Base-by-base conservation (phyloP, 2,329 filamentous ascomycete species). In the Stachybotrys chartarum region DNA sequence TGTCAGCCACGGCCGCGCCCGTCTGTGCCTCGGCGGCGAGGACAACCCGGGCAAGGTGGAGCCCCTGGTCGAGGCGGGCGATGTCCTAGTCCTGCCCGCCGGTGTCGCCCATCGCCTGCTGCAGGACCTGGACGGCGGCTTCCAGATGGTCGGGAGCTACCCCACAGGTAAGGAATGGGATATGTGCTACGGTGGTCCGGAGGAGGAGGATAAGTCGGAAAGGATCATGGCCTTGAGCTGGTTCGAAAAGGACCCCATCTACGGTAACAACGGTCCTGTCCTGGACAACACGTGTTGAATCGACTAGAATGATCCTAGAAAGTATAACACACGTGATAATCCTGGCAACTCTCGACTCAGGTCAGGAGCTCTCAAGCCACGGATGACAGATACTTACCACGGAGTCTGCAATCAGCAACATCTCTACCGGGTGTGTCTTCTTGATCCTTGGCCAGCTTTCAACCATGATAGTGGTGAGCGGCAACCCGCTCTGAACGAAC, bases 121-220 rank as follows among this genome's bases (percentile, higher is more conserved):
- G 14, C 75, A 84, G 57, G 83, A 88, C 64, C 53, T 78, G 17
- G 59, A 57, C 1, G 74, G 76, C 2, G 75, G 70, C 1, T 89
- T 89, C 64, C 70, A 81, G 64, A 87, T 88, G 85, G 79, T 89
- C 0, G 86, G 86, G 1, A 78, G 77, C 51, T 88, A 90, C 73
- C 85, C 84, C 0, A 70, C 60, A 30, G 79, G 77, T 0, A 72
- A 71, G 16, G 76, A 73, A 17, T 90, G 84, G 84, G 85, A 89
- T 67, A 88, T 90, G 86, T 88, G 85, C 61, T 87, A 88, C 71
- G 86, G 85, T 1, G 74, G 73, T 53, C 62, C 73, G 44, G 80
- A 75, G 0, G 85, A 64, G 17, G 54, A 62, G 18, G 39, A 30
- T 14, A 1, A 11, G 14, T 35, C 31, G 3, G 50, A 55, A 2